Percentiles rank a stretch among this genome's conserved stretches.
These are phyloP conservation scores for Penicillium sp. DNA, from an alignment of 2,329 filamentous ascomycete genomes.

Conservation along the genomic window DNA sequence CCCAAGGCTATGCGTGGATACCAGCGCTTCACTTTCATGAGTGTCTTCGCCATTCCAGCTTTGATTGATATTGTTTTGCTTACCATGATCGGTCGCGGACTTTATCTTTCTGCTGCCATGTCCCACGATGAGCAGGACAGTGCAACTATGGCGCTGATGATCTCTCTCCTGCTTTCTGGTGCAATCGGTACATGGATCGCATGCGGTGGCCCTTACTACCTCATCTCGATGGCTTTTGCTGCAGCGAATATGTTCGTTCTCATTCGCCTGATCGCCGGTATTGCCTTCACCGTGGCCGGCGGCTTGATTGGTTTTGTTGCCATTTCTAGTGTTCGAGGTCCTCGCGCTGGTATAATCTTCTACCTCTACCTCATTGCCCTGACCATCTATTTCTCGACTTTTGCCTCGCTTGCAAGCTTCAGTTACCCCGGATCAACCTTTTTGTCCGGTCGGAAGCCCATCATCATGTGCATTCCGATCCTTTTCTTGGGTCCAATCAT, in stretches of 20 bases:
- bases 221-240: conserved; percentile 55
- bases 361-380: conserved; percentile 57
- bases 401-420: conserved; percentile 54
- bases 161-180: conserved; percentile 57
- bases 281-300: conserved; percentile 51
- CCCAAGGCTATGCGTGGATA: conserved; percentile 45
- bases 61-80: conserved; percentile 59
- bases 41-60: conserved; percentile 61
- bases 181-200: conserved; percentile 62
- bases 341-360: conserved; percentile 53
- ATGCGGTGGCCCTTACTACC: conserved; percentile 60
- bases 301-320: conserved; percentile 52
- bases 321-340: conserved; percentile 47
- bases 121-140: conserved; percentile 46
- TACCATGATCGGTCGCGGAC: conserved; percentile 56
- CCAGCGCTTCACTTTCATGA: conserved; percentile 55
- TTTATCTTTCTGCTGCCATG: conserved; percentile 61
- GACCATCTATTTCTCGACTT: conserved; percentile 56
- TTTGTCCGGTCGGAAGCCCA: conserved; percentile 55
- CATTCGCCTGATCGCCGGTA: conserved; percentile 51
- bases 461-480: conserved; percentile 55
- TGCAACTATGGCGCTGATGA: conserved; percentile 57
- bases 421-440: conserved; percentile 55
- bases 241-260: conserved; percentile 55
- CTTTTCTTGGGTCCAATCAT: conserved; percentile 56